These are phyloP conservation scores for Boletus pseudopeckii DNA, from an alignment of 768 basidiomycete species.

Conservation along the genomic window DNA sequence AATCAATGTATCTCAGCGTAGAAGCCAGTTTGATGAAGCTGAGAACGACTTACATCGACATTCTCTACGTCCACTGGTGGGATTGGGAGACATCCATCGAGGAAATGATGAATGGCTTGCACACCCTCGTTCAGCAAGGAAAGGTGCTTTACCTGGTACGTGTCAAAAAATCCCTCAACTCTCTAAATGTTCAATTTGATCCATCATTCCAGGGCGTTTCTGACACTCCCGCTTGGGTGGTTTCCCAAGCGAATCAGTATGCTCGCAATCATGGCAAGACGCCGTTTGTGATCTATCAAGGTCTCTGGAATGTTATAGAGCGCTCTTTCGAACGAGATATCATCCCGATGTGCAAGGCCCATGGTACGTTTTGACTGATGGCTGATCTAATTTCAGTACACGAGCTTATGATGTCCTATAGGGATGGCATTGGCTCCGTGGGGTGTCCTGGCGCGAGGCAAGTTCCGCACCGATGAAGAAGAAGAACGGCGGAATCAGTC, in stretches of 20 bases:
- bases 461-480: no score
- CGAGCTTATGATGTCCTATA: no score
- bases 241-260: conserved; percentile 41
- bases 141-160: conserved; percentile 38
- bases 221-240: conserved; percentile 40
- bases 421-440: no score
- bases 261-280: conserved; percentile 40
- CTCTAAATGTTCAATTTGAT: background rate
- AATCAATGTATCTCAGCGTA: conserved; percentile 32
- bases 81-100: conserved; percentile 37
- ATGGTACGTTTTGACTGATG: conserved; percentile 11
- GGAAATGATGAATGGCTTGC: conserved; percentile 40
- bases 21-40: conserved; percentile 44
- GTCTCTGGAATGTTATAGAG: conserved; percentile 30
- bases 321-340: conserved; percentile 31
- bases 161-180: background rate
- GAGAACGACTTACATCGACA: conserved; percentile 33
- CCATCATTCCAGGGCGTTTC: conserved; percentile 19
- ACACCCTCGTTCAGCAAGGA: conserved; percentile 35
- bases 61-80: conserved; percentile 32
- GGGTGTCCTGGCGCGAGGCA: no score
- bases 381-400: no score
- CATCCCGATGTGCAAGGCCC: conserved; percentile 32
- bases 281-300: conserved; percentile 47
- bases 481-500: no score